Evolutionary conservation across 257 asterid genomes (phyloP).

Genomic region (Nicotiana otophora): DNA sequence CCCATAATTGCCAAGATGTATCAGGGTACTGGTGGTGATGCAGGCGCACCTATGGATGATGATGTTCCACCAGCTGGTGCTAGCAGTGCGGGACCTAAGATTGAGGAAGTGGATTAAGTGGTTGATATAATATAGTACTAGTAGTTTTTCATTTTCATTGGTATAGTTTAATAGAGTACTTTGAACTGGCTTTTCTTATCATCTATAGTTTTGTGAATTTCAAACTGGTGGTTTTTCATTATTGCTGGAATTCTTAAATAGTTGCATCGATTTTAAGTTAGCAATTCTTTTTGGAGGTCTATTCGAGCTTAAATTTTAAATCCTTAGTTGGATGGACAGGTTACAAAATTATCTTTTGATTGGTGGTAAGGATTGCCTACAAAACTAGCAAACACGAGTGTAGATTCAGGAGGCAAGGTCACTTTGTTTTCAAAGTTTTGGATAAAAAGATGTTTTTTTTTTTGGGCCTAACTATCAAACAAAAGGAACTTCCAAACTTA

Average conservation of each 20-base stretch:
- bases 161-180: neutral
- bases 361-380: neutral
- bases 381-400: neutral
- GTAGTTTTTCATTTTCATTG: neutral
- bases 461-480: neutral
- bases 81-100: conserved; percentile 16
- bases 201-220: neutral
- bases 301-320: neutral
- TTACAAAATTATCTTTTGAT: neutral
- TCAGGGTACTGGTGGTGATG: conserved; percentile 24
- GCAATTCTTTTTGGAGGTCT: neutral
- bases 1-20: conserved; percentile 42
- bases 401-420: neutral
- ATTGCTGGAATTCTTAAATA: neutral
- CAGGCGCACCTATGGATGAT: conserved; percentile 7
- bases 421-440: neutral
- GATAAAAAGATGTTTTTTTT: neutral
- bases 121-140: neutral
- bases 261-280: neutral
- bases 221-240: neutral
- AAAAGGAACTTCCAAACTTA: neutral
- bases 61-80: conserved; percentile 13
- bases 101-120: conserved; percentile 13
- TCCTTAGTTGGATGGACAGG: neutral
- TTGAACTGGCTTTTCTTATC: neutral